Evolutionary conservation across 1,284 basidiomycete species (phyloP).

Genomic region (Kwoniella shivajii): DNA sequence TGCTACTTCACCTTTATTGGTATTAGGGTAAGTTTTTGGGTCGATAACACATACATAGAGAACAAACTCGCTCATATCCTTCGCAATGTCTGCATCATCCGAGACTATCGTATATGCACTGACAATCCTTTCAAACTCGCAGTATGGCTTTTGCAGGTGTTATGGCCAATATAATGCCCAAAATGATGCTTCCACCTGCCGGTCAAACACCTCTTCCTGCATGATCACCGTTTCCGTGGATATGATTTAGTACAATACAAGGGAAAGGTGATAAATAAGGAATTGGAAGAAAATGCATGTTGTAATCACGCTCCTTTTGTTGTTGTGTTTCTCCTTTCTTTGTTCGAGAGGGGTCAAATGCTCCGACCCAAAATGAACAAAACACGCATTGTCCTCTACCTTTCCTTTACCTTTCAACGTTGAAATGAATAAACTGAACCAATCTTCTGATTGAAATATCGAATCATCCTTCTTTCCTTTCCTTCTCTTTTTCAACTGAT

Average conservation of each 20-base stretch:
- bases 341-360: no score
- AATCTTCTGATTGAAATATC: neutral
- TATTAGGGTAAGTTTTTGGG: slow-evolving; percentile 41
- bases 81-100: neutral
- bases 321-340: neutral
- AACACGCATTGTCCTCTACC: slow-evolving; percentile 4
- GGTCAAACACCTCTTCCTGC: neutral
- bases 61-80: no score
- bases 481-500: neutral
- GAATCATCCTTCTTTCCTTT: neutral
- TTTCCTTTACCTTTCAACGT: slow-evolving; percentile 7
- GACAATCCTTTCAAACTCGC: neutral
- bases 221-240: no score
- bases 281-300: slow-evolving; percentile 7
- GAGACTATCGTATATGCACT: neutral
- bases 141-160: slow-evolving; percentile 49
- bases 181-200: slow-evolving; percentile 40
- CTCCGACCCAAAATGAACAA: no score
- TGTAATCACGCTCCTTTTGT: neutral
- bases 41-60: no score
- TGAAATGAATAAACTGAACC: no score
- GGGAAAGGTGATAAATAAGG: neutral
- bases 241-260: no score
- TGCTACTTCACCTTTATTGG: slow-evolving; percentile 37
- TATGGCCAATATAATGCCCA: slow-evolving; percentile 39